Base-by-base conservation (phyloP, 495 filamentous ascomycete species). In the Pseudevernia furfuracea region DNA sequence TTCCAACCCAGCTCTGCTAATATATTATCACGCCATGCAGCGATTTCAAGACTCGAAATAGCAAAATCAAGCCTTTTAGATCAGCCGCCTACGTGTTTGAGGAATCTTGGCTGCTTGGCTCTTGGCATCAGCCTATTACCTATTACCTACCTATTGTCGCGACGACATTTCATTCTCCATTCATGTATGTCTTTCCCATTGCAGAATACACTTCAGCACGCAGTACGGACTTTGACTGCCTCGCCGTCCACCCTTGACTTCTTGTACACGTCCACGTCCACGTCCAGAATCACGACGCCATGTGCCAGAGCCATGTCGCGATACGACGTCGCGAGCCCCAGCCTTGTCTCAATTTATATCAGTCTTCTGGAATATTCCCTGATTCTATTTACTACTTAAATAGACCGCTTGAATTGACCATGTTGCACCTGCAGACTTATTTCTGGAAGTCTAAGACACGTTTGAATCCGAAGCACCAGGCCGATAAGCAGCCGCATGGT, bases 31-130 rank as follows among this genome's bases (percentile, higher is more conserved):
- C 41, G 12, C 25, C 38, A 44, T 21, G 15, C 38, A 19, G 28
- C 11, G 49, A 23, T 10, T 41, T 21, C 10, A 63, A 28, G 32
- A 19, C 21, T 28, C 23, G 15, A 44, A 56, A 34, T 56, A 39
- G 38, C 43, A n/a, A 63, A 60, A 63, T 58, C 61, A 63, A 63
- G 61, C 61, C 52, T 63, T 63, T 63, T 63, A 63, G 61, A 30
- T 49, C 48, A 49, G 59, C 48, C 36, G 37, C 39, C 48, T 41
- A 62, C 52, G 48, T 62, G 61, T 53, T 36, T 39, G 36, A 62
- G 49, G 48, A 32, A 39, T 46, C 43, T 63, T 43, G 56, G 61
- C 61, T 55, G 39, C 61, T 41, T 55, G 38, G 28, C 56, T 38
- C 44, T 63, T 25, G 61, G 55, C 61, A 63, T 62, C 30, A 49